Evolutionary conservation across 2,329 filamentous ascomycete genomes (phyloP).

Genomic region (Fusarium temperatum): DNA sequence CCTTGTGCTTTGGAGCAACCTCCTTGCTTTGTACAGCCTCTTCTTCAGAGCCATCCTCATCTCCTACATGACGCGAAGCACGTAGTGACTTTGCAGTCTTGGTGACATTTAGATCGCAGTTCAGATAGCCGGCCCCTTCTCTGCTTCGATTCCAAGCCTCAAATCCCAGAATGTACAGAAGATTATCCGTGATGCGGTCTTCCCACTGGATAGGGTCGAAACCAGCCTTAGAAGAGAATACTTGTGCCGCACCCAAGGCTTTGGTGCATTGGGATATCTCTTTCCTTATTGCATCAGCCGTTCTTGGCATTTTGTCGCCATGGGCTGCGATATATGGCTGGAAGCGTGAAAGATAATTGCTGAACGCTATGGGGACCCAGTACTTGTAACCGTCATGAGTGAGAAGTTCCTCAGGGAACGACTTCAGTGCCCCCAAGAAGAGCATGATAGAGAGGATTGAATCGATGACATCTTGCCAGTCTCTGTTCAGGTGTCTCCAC

Average conservation of each 20-base stretch:
- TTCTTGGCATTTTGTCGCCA: rapidly evolving
- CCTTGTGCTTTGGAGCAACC: rapidly evolving
- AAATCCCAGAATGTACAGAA: not conserved
- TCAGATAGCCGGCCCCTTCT: not conserved
- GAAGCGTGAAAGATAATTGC: not conserved
- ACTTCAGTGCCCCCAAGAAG: too few relatives aligned
- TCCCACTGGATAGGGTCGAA: not conserved
- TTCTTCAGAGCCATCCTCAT: rapidly evolving
- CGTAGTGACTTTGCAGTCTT: not conserved
- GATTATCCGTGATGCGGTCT: not conserved
- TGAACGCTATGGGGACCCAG: not conserved
- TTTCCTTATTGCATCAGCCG: not conserved
- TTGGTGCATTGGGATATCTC: not conserved
- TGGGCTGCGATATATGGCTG: not conserved
- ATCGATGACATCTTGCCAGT: not conserved
- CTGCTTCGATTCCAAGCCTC: conserved; percentile 4
- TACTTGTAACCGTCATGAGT: rapidly evolving
- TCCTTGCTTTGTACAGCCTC: not conserved
- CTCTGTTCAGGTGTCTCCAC: not conserved
- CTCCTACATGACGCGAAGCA: rapidly evolving
- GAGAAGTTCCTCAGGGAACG: not conserved
- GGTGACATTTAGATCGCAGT: not conserved
- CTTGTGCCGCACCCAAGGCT: not conserved
- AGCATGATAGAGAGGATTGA: too few relatives aligned
- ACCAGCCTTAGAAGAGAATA: not conserved